Percentiles rank a stretch among this genome's conserved stretches.
phyloP scores from a whole-genome alignment of 225 moss, liverwort and hornwort species.

The Takakia lepidozioides region DNA sequence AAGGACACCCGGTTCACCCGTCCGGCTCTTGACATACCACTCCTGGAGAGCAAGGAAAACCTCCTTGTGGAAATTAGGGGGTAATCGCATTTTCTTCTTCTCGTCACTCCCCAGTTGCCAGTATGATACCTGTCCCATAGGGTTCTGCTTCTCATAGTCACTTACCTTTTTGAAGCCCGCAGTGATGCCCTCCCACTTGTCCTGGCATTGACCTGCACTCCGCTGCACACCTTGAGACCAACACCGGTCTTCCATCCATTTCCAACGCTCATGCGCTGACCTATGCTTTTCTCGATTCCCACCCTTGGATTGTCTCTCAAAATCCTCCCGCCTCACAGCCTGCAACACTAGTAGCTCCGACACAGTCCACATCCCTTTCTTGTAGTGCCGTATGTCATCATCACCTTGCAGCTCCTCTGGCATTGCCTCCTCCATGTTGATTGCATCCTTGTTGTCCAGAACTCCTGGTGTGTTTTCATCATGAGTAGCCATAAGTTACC shows the following conservation, averaged over 20 bases:
- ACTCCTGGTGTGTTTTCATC: slow-evolving; percentile 36
- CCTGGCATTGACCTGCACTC: slow-evolving; percentile 46
- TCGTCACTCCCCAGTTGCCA: slow-evolving; percentile 44
- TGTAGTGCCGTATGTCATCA: slow-evolving; percentile 46
- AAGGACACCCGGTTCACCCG: slow-evolving; percentile 30
- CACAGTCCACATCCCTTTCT: slow-evolving; percentile 96
- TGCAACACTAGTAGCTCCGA: slow-evolving; percentile 88
- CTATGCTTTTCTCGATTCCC: slow-evolving; percentile 58
- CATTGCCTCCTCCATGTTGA: slow-evolving; percentile 45
- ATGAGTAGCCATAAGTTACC: slow-evolving; percentile 52
- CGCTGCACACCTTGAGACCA: slow-evolving; percentile 40
- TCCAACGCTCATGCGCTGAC: slow-evolving; percentile 47
- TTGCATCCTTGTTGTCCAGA: slow-evolving; percentile 44
- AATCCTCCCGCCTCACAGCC: slow-evolving; percentile 76
- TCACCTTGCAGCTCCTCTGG: slow-evolving; percentile 45
- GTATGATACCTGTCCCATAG: slow-evolving; percentile 27
- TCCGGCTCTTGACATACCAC: slow-evolving; percentile 40
- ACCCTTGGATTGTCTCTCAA: slow-evolving; percentile 82
- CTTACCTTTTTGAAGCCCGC: slow-evolving; percentile 48
- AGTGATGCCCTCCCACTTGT: slow-evolving; percentile 49
- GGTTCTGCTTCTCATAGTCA: slow-evolving; percentile 36
- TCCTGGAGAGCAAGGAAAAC: slow-evolving; percentile 32
- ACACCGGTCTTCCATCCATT: slow-evolving; percentile 44
- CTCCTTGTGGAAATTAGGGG: slow-evolving; percentile 48
- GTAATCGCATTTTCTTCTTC: slow-evolving; percentile 35